These are phyloP conservation scores for Selaginella tamariscina DNA, from an alignment of 75 land plant genomes.

Conservation along the genomic window DNA sequence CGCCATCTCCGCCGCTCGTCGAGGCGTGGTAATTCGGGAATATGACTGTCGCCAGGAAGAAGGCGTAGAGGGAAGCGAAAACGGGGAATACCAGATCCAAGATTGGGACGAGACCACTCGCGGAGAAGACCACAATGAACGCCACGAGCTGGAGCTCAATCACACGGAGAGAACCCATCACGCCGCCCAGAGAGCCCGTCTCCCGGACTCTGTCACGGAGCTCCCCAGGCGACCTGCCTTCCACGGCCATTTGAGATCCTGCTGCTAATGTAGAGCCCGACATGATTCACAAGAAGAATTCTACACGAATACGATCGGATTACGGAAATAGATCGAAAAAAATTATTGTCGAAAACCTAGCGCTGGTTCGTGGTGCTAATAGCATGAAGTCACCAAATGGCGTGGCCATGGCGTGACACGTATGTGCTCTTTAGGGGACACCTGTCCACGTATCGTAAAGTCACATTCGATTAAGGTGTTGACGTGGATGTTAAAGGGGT, in stretches of 20 bases:
- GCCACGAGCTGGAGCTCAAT: slow-evolving; percentile 87
- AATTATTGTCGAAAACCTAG: no score
- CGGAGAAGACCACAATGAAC: slow-evolving; percentile 89
- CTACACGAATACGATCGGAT: no score
- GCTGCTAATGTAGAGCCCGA: slow-evolving; percentile 22
- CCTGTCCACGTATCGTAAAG: no score
- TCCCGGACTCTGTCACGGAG: no score
- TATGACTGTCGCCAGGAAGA: slow-evolving; percentile 43
- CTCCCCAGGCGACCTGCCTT: background rate
- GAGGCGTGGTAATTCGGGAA: slow-evolving; percentile 37
- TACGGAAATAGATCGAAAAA: background rate
- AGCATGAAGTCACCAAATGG: background rate
- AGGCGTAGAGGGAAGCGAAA: slow-evolving; percentile 40
- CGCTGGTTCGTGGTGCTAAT: no score
- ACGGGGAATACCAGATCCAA: slow-evolving; percentile 64
- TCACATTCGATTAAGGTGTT: no score
- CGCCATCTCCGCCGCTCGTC: background rate
- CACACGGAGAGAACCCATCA: no score
- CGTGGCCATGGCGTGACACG: no score
- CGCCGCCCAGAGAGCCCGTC: no score
- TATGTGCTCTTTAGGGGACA: no score
- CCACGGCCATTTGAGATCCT: background rate
- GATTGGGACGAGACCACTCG: slow-evolving; percentile 70
- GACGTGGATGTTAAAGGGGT: no score
- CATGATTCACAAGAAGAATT: no score